Conservation (phyloP, 495 filamentous ascomycete genomes). For the Echria macrotheca region DNA sequence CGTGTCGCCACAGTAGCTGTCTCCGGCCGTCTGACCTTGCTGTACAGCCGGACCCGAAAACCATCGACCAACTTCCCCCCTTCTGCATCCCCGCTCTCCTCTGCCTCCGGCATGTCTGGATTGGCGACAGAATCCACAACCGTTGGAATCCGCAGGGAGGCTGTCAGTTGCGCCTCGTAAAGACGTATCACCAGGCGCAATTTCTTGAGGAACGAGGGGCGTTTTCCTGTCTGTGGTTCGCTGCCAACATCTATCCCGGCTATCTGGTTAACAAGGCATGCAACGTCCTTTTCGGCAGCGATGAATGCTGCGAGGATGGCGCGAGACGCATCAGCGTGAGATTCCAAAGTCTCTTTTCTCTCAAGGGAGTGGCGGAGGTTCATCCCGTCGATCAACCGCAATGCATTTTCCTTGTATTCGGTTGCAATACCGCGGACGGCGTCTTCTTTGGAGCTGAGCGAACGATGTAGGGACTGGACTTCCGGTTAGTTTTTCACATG, state of each 20-base stretch:
- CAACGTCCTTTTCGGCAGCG: constrained; percentile 7
- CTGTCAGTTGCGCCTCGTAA: too few species aligned
- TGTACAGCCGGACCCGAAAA: too few species aligned
- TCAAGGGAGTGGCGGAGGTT: constrained; percentile 13
- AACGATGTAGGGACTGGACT: constrained; percentile 13
- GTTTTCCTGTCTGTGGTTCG: background rate
- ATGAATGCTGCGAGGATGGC: constrained; percentile 2
- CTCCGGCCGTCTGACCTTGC: too few species aligned
- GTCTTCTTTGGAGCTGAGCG: constrained; percentile 20
- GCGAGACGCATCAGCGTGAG: constrained; percentile 5
- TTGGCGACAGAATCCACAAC: too few species aligned
- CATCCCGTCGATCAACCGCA: constrained; percentile 13
- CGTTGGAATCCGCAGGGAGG: too few species aligned
- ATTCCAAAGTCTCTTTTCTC: background rate
- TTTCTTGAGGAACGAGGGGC: background rate
- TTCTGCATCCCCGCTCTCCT: too few species aligned
- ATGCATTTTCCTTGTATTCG: constrained; percentile 17
- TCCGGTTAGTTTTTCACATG: too few species aligned
- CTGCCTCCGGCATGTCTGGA: too few species aligned
- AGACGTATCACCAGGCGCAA: background rate
- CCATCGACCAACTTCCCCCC: too few species aligned
- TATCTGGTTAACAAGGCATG: background rate
- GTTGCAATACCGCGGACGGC: constrained; percentile 14
- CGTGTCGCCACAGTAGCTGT: too few species aligned
- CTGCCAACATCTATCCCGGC: background rate